These are phyloP conservation scores for Pseudogymnoascus sp. DNA, from an alignment of 2,329 filamentous ascomycete genomes.

Conservation along the genomic window DNA sequence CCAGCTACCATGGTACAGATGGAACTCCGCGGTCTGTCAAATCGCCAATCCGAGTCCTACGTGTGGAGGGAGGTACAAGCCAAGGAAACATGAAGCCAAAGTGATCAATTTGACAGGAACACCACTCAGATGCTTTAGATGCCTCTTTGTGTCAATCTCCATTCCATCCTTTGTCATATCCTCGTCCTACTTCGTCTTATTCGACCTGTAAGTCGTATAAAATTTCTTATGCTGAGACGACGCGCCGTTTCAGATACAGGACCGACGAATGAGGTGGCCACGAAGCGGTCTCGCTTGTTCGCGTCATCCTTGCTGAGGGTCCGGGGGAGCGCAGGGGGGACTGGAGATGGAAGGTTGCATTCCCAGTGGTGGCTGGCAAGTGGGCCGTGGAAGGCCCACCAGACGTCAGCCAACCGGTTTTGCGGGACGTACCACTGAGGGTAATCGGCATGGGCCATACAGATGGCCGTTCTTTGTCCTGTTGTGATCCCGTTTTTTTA, in stretches of 20 bases:
- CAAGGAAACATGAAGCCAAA: background rate
- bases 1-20: background rate
- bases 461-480: background rate
- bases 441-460: conserved; percentile 1
- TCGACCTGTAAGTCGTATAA: background rate
- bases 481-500: background rate
- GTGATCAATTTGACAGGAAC: background rate
- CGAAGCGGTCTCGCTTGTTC: conserved; percentile 5
- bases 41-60: background rate
- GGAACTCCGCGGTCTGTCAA: background rate
- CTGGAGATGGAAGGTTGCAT: conserved; percentile 6
- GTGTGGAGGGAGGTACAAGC: background rate
- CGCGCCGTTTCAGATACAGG: conserved; percentile 5
- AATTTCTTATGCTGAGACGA: conserved; percentile 7
- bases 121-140: background rate
- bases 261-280: background rate
- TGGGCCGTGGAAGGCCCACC: background rate
- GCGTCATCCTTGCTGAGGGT: conserved; percentile 4
- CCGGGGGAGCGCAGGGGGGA: background rate
- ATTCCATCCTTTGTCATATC: background rate
- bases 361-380: conserved; percentile 2
- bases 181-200: background rate
- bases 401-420: conserved; percentile 8
- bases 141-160: background rate
- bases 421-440: conserved; percentile 6